phyloP scores from a whole-genome alignment of 2,329 filamentous ascomycete species.

The Xylariaceae sp. region DNA sequence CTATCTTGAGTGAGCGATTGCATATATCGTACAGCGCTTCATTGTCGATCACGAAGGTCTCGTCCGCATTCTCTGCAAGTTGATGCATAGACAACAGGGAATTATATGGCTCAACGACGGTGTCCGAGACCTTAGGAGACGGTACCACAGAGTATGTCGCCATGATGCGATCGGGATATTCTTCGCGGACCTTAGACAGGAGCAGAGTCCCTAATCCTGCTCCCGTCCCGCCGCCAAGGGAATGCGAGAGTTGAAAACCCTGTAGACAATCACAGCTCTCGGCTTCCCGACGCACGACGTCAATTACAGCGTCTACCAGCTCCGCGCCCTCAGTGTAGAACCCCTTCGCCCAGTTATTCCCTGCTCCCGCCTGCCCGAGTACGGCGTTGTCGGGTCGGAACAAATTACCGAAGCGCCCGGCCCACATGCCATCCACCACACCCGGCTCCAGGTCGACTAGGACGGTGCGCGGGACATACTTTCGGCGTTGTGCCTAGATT shows the following conservation, averaged over 20 bases:
- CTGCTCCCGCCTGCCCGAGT: constrained; percentile 98
- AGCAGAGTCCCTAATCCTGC: constrained; percentile 99
- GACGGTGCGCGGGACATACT: constrained; percentile 98
- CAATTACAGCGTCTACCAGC: constrained; percentile 96
- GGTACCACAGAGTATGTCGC: constrained; percentile 99
- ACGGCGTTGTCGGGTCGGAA: constrained; percentile 99
- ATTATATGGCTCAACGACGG: constrained; percentile 99
- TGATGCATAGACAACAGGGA: constrained; percentile 98
- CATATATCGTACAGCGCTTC: constrained; percentile 99
- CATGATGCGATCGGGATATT: constrained; percentile 99
- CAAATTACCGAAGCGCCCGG: constrained; percentile 96
- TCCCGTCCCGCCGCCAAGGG: constrained; percentile 99
- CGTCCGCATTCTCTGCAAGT: constrained; percentile 99
- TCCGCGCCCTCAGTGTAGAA: constrained; percentile 99
- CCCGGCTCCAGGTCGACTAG: constrained; percentile 99
- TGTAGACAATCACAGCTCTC: constrained; percentile 99
- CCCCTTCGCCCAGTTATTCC: constrained; percentile 99
- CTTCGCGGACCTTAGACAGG: constrained; percentile 99
- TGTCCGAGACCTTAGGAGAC: constrained; percentile 99
- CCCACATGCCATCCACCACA: constrained; percentile 99
- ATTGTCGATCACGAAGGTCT: constrained; percentile 99
- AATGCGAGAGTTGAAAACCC: constrained; percentile 99
- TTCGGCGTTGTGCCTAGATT: constrained; percentile 75
- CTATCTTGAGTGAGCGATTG: constrained; percentile 99
- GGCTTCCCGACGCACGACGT: constrained; percentile 97